Conservation (phyloP, 129 eudicot species). For the Pittosporum tobira region DNA sequence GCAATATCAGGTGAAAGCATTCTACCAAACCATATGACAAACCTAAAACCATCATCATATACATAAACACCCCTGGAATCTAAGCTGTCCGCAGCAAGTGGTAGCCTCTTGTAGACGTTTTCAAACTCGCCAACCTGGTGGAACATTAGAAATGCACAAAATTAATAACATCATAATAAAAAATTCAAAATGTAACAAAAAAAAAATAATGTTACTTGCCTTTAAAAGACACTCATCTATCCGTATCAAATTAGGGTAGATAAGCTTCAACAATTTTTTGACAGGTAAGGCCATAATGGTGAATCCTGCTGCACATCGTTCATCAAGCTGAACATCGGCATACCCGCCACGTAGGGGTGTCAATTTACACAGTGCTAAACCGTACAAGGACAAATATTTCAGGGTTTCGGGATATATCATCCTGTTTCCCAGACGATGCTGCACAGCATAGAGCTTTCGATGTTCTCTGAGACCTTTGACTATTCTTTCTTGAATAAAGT, state of each 20-base stretch:
- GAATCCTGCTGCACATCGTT: slow-evolving; percentile 88
- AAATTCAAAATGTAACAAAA: not conserved
- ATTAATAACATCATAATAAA: slow-evolving; percentile 6
- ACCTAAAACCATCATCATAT: slow-evolving; percentile 91
- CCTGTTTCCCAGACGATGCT: slow-evolving; percentile 77
- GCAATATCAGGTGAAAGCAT: slow-evolving; percentile 75
- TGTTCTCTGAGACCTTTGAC: slow-evolving; percentile 91
- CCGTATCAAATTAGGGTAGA: slow-evolving; percentile 76
- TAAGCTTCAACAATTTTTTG: slow-evolving; percentile 61
- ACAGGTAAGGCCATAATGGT: slow-evolving; percentile 99
- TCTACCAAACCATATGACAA: slow-evolving; percentile 93
- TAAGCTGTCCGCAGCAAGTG: slow-evolving; percentile 83
- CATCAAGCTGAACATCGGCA: slow-evolving; percentile 85
- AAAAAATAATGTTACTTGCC: slow-evolving; percentile 40
- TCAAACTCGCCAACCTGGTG: slow-evolving; percentile 33
- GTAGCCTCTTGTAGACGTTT: slow-evolving; percentile 44
- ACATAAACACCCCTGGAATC: slow-evolving; percentile 88
- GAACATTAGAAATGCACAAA: not conserved
- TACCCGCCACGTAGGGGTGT: slow-evolving; percentile 84
- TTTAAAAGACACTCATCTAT: slow-evolving; percentile 65
- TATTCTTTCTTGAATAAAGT: slow-evolving; percentile 49
- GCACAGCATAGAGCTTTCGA: slow-evolving; percentile 78
- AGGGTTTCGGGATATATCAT: slow-evolving; percentile 95
- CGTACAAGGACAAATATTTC: slow-evolving; percentile 70
- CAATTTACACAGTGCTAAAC: slow-evolving; percentile 68